phyloP scores from a whole-genome alignment of 257 asterid genomes.

The Nicotiana paniculata region DNA sequence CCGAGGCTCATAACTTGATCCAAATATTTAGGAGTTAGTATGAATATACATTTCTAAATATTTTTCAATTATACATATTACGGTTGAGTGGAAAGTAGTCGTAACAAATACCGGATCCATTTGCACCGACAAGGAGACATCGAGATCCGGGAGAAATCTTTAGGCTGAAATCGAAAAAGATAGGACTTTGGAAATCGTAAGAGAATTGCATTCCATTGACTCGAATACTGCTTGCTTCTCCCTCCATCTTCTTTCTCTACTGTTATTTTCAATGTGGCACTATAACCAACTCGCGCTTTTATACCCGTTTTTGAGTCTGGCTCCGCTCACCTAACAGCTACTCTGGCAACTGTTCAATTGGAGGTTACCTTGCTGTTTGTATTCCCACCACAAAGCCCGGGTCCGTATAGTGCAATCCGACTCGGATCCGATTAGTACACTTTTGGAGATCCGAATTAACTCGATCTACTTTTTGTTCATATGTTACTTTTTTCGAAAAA shows the following conservation, averaged over 20 bases:
- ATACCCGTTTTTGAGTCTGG: background rate
- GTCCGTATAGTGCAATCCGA: background rate
- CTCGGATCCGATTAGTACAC: background rate
- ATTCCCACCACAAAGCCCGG: background rate
- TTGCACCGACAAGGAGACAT: slow-evolving; percentile 93
- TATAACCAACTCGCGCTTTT: background rate
- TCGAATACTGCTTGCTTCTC: slow-evolving; percentile 37
- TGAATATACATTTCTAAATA: background rate
- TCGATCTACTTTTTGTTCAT: background rate
- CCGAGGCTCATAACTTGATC: background rate
- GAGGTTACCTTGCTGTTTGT: background rate
- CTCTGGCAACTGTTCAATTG: background rate
- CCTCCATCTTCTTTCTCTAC: slow-evolving; percentile 20
- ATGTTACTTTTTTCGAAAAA: too few species aligned
- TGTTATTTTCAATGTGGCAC: background rate
- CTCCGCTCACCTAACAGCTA: background rate
- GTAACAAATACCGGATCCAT: slow-evolving; percentile 69
- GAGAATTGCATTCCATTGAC: slow-evolving; percentile 88
- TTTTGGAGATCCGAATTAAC: background rate
- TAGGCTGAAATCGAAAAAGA: slow-evolving; percentile 68
- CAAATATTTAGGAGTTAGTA: background rate
- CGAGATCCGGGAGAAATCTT: slow-evolving; percentile 68
- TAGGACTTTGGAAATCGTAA: slow-evolving; percentile 53
- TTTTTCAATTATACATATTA: background rate
- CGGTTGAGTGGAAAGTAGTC: background rate